phyloP scores from a whole-genome alignment of 2,329 filamentous ascomycete genomes.

The Colletotrichum karsti region DNA sequence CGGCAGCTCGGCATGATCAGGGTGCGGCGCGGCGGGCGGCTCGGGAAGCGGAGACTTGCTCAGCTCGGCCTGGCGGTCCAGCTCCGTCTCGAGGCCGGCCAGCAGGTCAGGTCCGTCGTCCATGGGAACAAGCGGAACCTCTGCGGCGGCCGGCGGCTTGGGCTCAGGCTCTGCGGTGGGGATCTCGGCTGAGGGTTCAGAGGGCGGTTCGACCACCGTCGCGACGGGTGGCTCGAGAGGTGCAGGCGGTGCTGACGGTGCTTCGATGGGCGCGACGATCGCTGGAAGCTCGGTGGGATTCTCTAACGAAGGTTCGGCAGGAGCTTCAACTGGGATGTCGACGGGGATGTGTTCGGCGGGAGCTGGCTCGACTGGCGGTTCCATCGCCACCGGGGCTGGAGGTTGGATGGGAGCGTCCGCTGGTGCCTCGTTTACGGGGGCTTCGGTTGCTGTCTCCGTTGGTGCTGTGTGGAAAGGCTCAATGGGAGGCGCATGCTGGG shows the following conservation, averaged over 20 bases:
- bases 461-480: neutral
- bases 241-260: neutral
- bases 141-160: neutral
- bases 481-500: neutral
- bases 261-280: neutral
- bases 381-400: neutral
- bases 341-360: neutral
- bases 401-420: neutral
- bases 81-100: slow-evolving; percentile 27
- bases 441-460: neutral
- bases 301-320: too few species aligned
- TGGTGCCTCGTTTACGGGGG: neutral
- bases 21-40: slow-evolving; percentile 16
- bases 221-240: neutral
- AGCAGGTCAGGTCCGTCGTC: slow-evolving; percentile 29
- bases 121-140: neutral
- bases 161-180: slow-evolving; percentile 5
- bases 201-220: neutral
- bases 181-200: neutral
- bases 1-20: slow-evolving; percentile 15
- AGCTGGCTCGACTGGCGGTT: slow-evolving; percentile 2
- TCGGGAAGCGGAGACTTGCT: slow-evolving; percentile 18
- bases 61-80: slow-evolving; percentile 23
- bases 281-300: neutral
- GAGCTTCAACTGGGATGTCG: neutral